Evolutionary conservation across 164 flowering plant species (phyloP).

Genomic region (Akebia trifoliata): DNA sequence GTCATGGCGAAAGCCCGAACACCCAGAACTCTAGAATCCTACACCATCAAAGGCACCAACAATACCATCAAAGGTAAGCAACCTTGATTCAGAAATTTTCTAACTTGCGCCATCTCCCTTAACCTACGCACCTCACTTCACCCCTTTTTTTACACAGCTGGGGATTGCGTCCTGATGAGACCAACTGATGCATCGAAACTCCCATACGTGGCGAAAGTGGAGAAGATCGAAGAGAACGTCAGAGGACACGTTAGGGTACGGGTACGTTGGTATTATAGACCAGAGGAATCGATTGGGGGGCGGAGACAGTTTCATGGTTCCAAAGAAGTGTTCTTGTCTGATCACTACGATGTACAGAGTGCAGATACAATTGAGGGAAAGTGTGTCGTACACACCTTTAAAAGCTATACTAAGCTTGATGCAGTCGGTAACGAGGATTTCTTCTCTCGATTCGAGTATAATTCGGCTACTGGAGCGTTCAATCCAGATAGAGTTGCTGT

Average conservation of each 20-base stretch:
- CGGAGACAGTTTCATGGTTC: constrained; percentile 78
- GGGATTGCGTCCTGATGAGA: constrained; percentile 70
- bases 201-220: constrained; percentile 67
- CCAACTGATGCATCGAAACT: constrained; percentile 60
- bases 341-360: constrained; percentile 63
- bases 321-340: constrained; percentile 73
- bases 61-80: constrained; percentile 46
- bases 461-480: constrained; percentile 60
- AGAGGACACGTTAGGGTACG: constrained; percentile 57
- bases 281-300: constrained; percentile 84
- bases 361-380: constrained; percentile 79
- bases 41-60: constrained; percentile 54
- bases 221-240: constrained; percentile 55
- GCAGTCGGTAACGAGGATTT: constrained; percentile 72
- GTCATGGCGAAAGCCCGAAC: constrained; percentile 58
- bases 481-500: constrained; percentile 82
- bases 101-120: background rate
- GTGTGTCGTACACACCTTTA: constrained; percentile 74
- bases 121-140: background rate
- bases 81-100: background rate
- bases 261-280: constrained; percentile 78
- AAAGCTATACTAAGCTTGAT: constrained; percentile 69
- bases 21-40: constrained; percentile 52
- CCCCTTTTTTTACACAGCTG: constrained; percentile 31
- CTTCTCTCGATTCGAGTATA: constrained; percentile 80